Evolutionary conservation across 2,329 filamentous ascomycete species (phyloP).

Genomic region (Mollisiaceae sp.): DNA sequence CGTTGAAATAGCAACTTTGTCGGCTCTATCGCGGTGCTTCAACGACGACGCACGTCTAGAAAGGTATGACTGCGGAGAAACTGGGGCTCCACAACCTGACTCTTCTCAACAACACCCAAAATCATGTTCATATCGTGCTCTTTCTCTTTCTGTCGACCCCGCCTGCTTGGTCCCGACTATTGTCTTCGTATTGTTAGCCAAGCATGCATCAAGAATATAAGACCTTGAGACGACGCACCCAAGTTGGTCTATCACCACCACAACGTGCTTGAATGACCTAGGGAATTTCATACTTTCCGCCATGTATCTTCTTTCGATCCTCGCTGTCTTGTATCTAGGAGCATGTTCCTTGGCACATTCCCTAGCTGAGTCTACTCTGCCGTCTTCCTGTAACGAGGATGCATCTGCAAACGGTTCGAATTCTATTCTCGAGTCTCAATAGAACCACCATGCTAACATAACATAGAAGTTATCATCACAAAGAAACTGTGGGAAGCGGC

Average conservation of each 20-base stretch:
- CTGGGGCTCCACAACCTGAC: background rate
- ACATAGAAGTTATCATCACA: background rate
- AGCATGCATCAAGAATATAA: background rate
- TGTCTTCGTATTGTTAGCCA: background rate
- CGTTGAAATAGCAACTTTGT: background rate
- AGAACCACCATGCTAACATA: background rate
- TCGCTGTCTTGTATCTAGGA: background rate
- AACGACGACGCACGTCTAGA: background rate
- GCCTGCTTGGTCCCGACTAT: background rate
- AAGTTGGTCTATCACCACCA: background rate
- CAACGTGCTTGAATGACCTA: background rate
- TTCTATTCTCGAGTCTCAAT: background rate
- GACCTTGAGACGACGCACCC: background rate
- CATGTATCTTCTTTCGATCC: background rate
- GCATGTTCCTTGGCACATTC: background rate
- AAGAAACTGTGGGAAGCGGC: slow-evolving; percentile 49
- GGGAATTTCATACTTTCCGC: background rate
- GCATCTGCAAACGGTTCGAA: background rate
- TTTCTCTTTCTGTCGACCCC: too few species aligned
- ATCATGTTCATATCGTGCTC: background rate
- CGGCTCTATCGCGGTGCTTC: background rate
- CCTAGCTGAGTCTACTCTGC: background rate
- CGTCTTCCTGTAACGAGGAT: background rate
- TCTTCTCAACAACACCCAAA: background rate
- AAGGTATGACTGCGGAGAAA: background rate